A percentile compares a stretch with the other conserved stretches of the same genome.
Conservation (phyloP, 2,329 filamentous ascomycete genomes). For the Penicillium sp. region DNA sequence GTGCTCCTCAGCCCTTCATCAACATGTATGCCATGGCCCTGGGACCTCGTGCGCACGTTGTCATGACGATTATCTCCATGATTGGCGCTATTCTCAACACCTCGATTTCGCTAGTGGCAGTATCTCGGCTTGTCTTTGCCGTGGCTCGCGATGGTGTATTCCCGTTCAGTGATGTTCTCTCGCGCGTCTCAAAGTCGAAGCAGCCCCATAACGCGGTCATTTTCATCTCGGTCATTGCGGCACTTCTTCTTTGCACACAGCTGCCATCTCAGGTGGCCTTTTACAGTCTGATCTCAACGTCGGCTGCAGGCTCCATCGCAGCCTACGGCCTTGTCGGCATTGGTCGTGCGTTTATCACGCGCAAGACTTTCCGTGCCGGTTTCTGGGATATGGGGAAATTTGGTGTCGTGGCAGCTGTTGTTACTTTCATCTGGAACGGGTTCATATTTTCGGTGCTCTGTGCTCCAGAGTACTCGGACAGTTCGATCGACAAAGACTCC, state of each 20-base stretch:
- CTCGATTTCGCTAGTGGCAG: constrained; percentile 53
- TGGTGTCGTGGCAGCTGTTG: constrained; percentile 44
- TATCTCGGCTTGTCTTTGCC: constrained; percentile 56
- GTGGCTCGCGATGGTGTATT: constrained; percentile 58
- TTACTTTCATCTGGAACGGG: constrained; percentile 47
- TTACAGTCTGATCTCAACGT: constrained; percentile 48
- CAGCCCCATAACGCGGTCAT: constrained; percentile 56
- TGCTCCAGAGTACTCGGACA: constrained; percentile 37
- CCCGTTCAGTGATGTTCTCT: constrained; percentile 53
- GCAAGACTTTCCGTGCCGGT: constrained; percentile 43
- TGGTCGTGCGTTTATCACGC: constrained; percentile 43
- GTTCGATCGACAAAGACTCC: constrained; percentile 18
- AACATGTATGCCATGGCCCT: constrained; percentile 24
- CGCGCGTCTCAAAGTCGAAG: constrained; percentile 49
- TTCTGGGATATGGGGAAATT: constrained; percentile 45
- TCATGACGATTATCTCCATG: constrained; percentile 25
- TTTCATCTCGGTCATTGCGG: constrained; percentile 51
- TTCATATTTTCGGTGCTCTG: constrained; percentile 48
- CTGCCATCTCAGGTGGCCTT: constrained; percentile 50
- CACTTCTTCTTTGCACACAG: constrained; percentile 55
- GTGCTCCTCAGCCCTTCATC: constrained; percentile 28
- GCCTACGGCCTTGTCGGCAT: constrained; percentile 48
- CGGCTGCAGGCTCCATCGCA: constrained; percentile 46
- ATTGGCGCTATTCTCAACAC: constrained; percentile 41
- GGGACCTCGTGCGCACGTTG: constrained; percentile 21